Percentiles rank a stretch among this genome's conserved stretches.
These are phyloP conservation scores for Fistulifera solaris DNA, from an alignment of 108 stramenopile species.

Conservation along the genomic window DNA sequence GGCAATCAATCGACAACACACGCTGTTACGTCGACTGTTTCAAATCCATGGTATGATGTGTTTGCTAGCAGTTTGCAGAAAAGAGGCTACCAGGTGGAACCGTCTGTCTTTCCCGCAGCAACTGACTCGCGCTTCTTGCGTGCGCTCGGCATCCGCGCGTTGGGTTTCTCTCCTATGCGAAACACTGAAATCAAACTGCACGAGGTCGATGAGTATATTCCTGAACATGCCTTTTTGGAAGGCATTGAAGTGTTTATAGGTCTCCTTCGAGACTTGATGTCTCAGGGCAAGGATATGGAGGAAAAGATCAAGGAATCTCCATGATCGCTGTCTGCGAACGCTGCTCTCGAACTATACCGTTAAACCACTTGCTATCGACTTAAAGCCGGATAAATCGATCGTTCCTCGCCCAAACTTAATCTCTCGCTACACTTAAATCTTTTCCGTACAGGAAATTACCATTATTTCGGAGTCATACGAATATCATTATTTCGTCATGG, in stretches of 20 bases:
- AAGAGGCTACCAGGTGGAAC: constrained; percentile 55
- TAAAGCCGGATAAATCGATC: too few relatives aligned
- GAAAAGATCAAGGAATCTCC: neutral
- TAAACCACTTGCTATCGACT: too few relatives aligned
- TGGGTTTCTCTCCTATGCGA: constrained; percentile 94
- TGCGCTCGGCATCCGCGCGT: constrained; percentile 76
- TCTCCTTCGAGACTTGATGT: constrained; percentile 55
- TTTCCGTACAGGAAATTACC: too few relatives aligned
- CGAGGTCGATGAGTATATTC: constrained; percentile 93
- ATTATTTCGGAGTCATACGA: too few relatives aligned
- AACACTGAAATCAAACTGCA: constrained; percentile 90
- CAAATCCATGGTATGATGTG: constrained; percentile 90
- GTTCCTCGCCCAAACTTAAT: too few relatives aligned
- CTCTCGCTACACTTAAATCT: too few relatives aligned
- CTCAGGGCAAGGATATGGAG: constrained; percentile 12
- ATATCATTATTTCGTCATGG: too few relatives aligned
- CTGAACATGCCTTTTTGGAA: constrained; percentile 79
- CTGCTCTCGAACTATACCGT: too few relatives aligned
- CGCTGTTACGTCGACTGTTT: constrained; percentile 39
- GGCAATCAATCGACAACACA: constrained; percentile 24
- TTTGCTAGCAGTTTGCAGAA: constrained; percentile 49
- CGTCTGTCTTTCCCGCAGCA: constrained; percentile 94
- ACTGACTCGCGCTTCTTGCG: constrained; percentile 92
- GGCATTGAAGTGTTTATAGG: constrained; percentile 85
- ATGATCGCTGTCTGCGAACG: too few relatives aligned